Percentiles rank a stretch among this genome's conserved stretches.
phyloP scores from a whole-genome alignment of 331 rosid species.

The Rosa hybrid region DNA sequence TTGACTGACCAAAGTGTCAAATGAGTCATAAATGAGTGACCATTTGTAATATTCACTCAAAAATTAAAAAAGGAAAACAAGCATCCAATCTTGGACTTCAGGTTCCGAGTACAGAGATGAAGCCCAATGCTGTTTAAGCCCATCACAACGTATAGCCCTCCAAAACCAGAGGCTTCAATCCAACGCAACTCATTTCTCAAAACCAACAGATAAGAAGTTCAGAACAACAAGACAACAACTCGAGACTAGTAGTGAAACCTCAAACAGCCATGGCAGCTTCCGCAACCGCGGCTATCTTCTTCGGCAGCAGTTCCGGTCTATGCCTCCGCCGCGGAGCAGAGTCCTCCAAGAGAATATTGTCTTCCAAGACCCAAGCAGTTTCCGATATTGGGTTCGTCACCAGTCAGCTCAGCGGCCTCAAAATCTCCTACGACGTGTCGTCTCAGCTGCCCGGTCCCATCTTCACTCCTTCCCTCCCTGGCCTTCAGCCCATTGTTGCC shows the following conservation, averaged over 20 bases:
- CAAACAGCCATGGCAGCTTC: constrained; percentile 39
- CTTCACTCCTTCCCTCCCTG: constrained; percentile 36
- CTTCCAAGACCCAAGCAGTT: constrained; percentile 12
- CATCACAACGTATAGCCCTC: neutral
- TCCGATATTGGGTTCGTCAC: constrained; percentile 60
- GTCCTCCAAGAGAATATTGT: constrained; percentile 1
- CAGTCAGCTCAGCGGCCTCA: constrained; percentile 72
- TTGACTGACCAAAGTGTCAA: no score
- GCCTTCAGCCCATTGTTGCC: constrained; percentile 58
- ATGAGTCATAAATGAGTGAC: no score
- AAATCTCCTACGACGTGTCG: constrained; percentile 43
- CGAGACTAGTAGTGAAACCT: neutral
- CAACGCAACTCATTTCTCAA: neutral
- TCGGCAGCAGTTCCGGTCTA: neutral
- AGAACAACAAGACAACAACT: neutral
- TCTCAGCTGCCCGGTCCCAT: constrained; percentile 22
- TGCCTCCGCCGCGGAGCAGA: constrained; percentile 15
- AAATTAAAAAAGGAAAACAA: no score
- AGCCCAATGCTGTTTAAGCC: constrained; percentile 7
- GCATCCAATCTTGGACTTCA: no score
- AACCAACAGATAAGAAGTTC: neutral
- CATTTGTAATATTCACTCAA: no score
- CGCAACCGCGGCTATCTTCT: constrained; percentile 27
- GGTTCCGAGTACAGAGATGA: no score
- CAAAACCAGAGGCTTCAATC: constrained; percentile 14